Percentiles rank a stretch among this genome's conserved stretches.
Evolutionary conservation across 2,329 filamentous ascomycete species (phyloP).

Genomic region (Fusarium redolens): DNA sequence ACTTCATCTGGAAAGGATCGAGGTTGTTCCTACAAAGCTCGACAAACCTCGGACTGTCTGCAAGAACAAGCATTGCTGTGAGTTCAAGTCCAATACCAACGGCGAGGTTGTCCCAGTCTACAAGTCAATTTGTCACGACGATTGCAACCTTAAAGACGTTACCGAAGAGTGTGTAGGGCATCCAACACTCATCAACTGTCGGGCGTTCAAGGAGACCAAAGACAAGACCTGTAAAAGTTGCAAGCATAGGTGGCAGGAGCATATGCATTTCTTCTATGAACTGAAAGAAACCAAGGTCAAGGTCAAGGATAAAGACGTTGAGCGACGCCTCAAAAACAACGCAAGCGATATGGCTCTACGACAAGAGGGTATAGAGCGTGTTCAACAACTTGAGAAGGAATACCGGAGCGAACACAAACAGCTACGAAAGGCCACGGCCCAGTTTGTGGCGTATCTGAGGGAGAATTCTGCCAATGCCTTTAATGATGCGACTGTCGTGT

Average conservation of each 20-base stretch:
- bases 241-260: constrained; percentile 16
- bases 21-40: neutral
- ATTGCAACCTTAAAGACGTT: constrained; percentile 21
- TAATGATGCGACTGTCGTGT: constrained; percentile 16
- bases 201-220: neutral
- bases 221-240: neutral
- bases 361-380: neutral
- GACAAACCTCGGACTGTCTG: constrained; percentile 26
- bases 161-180: neutral
- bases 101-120: constrained; percentile 11
- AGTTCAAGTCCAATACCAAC: constrained; percentile 3
- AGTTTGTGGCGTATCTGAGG: constrained; percentile 16
- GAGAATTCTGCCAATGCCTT: neutral
- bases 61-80: constrained; percentile 11
- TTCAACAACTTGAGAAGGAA: neutral
- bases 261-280: constrained; percentile 26
- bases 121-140: constrained; percentile 26
- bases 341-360: constrained; percentile 6
- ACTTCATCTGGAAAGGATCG: constrained; percentile 9
- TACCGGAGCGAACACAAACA: constrained; percentile 3
- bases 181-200: neutral
- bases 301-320: constrained; percentile 17
- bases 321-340: neutral
- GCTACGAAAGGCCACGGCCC: constrained; percentile 4
- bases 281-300: neutral